phyloP scores from a whole-genome alignment of 1,139 yeast species.

The Hansenula sp. region DNA sequence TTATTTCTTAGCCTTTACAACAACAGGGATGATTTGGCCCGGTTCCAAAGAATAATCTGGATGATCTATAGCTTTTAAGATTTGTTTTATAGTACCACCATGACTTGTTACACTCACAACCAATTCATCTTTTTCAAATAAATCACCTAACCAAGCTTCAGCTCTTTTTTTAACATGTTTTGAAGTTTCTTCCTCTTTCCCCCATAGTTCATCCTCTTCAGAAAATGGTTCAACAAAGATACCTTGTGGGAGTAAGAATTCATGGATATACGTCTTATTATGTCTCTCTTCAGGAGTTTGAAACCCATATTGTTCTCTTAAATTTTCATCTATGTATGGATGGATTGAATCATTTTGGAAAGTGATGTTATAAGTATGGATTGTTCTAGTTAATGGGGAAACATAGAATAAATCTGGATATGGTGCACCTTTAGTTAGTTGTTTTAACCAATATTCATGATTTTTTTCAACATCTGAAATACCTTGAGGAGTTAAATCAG shows the following conservation, averaged over 20 bases:
- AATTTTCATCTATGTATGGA: conserved; percentile 38
- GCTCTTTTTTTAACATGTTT: conserved; percentile 49
- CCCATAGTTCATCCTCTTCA: conserved; percentile 45
- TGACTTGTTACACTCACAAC: conserved; percentile 55
- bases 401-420: conserved; percentile 47
- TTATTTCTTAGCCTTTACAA: conserved; percentile 36
- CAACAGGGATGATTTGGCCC: conserved; percentile 65
- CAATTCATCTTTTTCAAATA: conserved; percentile 41
- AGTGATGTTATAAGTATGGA: conserved; percentile 47
- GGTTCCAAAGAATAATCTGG: conserved; percentile 53
- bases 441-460: conserved; percentile 21
- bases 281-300: conserved; percentile 60
- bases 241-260: conserved; percentile 33
- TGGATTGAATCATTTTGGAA: conserved; percentile 9
- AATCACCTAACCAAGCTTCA: conserved; percentile 42
- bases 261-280: conserved; percentile 32
- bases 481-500: conserved; percentile 51
- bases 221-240: conserved; percentile 41
- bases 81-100: conserved; percentile 56
- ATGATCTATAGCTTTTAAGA: conserved; percentile 50
- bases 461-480: conserved; percentile 34
- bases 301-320: conserved; percentile 60
- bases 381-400: conserved; percentile 58
- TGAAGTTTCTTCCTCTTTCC: conserved; percentile 41
- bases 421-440: conserved; percentile 42